A percentile compares a stretch with the other conserved stretches of the same genome.
Conservation (phyloP, 805 yeast species). For the Monosporozyma servazzii region DNA sequence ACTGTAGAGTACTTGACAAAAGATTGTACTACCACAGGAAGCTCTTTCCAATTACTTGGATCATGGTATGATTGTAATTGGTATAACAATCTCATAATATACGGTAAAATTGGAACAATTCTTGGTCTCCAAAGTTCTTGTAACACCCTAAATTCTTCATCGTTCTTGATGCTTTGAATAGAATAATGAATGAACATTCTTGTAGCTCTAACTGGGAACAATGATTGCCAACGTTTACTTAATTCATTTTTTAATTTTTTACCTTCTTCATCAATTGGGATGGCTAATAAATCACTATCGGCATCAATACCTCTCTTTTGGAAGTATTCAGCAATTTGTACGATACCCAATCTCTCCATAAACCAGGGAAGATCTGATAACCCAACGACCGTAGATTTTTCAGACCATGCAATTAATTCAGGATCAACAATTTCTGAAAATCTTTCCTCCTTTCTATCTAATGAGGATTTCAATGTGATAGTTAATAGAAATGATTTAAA, state of each 20-base stretch:
- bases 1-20: conserved; percentile 84
- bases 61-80: conserved; percentile 94
- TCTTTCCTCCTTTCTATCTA: conserved; percentile 62
- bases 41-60: conserved; percentile 80
- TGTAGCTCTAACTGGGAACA: conserved; percentile 93
- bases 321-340: conserved; percentile 85
- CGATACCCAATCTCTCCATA: conserved; percentile 95
- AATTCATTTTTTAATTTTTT: conserved; percentile 62
- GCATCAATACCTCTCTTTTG: conserved; percentile 73
- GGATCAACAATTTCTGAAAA: conserved; percentile 89
- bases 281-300: conserved; percentile 59
- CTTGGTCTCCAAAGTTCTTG: conserved; percentile 86
- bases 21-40: conserved; percentile 83
- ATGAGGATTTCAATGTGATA: conserved; percentile 78
- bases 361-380: conserved; percentile 89
- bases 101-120: conserved; percentile 84
- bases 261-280: conserved; percentile 88
- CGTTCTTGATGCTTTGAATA: conserved; percentile 79
- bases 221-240: conserved; percentile 85
- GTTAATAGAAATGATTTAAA: conserved; percentile 87
- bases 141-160: conserved; percentile 57
- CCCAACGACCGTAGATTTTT: conserved; percentile 84
- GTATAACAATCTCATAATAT: conserved; percentile 72
- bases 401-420: conserved; percentile 86
- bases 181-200: conserved; percentile 92